Base-by-base conservation (phyloP, 371 early-diverging fungal genomes). In the Mortierella sp. region DNA sequence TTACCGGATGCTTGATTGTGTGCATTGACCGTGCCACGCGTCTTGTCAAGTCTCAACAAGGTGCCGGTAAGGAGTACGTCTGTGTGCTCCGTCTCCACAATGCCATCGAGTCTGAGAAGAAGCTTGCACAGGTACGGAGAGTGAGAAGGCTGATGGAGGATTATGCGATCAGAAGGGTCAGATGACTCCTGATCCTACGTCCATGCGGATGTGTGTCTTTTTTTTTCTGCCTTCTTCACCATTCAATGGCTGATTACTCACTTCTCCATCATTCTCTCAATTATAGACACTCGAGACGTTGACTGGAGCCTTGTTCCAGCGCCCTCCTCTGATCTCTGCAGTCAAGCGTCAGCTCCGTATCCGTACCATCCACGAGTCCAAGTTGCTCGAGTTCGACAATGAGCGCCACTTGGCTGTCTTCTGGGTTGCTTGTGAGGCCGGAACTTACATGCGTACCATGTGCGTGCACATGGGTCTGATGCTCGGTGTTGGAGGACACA, bases 281-380 rank as follows among this genome's bases (percentile, higher is more conserved):
- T n/a, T n/a, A 46, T 80, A 89, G 87, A 92, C 95, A 6, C 86
- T 98, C 26, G 96, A 98, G 82, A 95, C 95, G 13, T 88, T 99
- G 65, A 97, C 97, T 27, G 99, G 99, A 66, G 96, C 97, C 39
- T 87, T 99, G 51, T 97, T 99, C 92, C 99, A 99, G 89, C 92
- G 99, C 58, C 99, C 99, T 38, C 99, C 99, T 58, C 89, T 99
- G 72, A 99, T 99, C 78, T 99, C 99, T 28, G 99, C 99, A 46
- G 99, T 99, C 80, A 99, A 99, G 88, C 91, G 99, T 80, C 99
- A 99, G 85, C 90, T 99, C 61, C 95, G 99, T 85, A 93, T 99
- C 67, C 95, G 99, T 82, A 98, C 98, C 45, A 96, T 99, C 76
- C 95, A 98, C 82, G 95, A 96, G 73, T 90, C 93, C 65, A 96